Percentiles rank a stretch among this genome's conserved stretches.
phyloP scores from a whole-genome alignment of 371 early-diverging fungal genomes.

The Blakeslea trispora region DNA sequence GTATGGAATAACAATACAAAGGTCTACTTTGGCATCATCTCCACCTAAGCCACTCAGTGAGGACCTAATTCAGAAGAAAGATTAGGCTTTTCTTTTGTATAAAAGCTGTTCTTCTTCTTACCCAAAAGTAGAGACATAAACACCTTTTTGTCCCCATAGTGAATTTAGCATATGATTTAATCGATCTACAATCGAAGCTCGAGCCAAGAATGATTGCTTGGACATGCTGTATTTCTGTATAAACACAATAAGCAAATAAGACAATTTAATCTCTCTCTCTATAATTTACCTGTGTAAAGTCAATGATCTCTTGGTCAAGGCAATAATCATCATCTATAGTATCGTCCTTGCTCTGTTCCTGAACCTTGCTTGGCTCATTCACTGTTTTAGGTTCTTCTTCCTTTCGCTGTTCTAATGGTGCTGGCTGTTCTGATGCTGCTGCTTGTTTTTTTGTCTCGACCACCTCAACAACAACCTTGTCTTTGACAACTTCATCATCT shows the following conservation, averaged over 20 bases:
- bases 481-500: neutral
- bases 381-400: too few species aligned
- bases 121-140: conserved; percentile 28
- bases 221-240: neutral
- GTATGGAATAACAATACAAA: conserved; percentile 34
- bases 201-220: neutral
- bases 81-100: neutral
- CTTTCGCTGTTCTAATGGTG: neutral
- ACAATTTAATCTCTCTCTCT: neutral
- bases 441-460: neutral
- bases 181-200: neutral
- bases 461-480: neutral
- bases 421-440: too few species aligned
- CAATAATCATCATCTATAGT: neutral
- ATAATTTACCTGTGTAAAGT: neutral
- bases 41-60: conserved; percentile 26
- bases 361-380: too few species aligned
- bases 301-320: neutral
- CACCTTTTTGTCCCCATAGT: conserved; percentile 4
- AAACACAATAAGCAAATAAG: neutral
- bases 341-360: too few species aligned
- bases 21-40: conserved; percentile 32
- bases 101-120: conserved; percentile 2
- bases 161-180: conserved; percentile 1
- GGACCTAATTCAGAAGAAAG: conserved; percentile 13